Evolutionary conservation across 2,329 filamentous ascomycete species (phyloP).

Genomic region (Penicillium sp.): DNA sequence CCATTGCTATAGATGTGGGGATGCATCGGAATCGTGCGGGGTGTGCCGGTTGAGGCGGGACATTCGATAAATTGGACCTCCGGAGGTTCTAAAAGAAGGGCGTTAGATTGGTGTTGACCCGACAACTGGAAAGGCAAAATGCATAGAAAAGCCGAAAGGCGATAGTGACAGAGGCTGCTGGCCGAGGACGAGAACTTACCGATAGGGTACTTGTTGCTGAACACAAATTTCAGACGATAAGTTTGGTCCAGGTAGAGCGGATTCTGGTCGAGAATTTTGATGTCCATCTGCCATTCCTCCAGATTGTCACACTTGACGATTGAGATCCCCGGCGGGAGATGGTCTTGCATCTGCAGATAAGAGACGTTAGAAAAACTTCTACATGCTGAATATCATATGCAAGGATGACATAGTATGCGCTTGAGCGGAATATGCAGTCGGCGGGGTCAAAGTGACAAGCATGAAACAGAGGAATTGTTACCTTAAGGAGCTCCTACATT

Average conservation of each 20-base stretch:
- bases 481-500: conserved; percentile 56
- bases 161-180: background rate
- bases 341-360: conserved; percentile 53
- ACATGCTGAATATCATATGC: background rate
- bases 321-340: conserved; percentile 67
- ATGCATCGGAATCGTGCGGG: conserved; percentile 78
- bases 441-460: background rate
- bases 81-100: conserved; percentile 68
- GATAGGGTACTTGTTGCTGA: conserved; percentile 83
- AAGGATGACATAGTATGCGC: background rate
- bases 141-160: background rate
- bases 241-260: conserved; percentile 78
- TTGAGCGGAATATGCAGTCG: background rate
- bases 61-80: conserved; percentile 84
- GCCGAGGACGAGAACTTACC: conserved; percentile 54
- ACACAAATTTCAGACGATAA: conserved; percentile 84
- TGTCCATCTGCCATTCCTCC: conserved; percentile 89
- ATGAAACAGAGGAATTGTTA: conserved; percentile 30
- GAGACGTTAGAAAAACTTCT: background rate
- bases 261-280: conserved; percentile 84
- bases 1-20: conserved; percentile 98
- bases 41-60: conserved; percentile 39
- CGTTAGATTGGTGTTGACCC: background rate
- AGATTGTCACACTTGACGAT: conserved; percentile 80
- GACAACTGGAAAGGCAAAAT: background rate